Evolutionary conservation across 257 asterid species (phyloP), one percentile per base, ranked within the genome.

Genomic region (Solanum sejunctum): DNA sequence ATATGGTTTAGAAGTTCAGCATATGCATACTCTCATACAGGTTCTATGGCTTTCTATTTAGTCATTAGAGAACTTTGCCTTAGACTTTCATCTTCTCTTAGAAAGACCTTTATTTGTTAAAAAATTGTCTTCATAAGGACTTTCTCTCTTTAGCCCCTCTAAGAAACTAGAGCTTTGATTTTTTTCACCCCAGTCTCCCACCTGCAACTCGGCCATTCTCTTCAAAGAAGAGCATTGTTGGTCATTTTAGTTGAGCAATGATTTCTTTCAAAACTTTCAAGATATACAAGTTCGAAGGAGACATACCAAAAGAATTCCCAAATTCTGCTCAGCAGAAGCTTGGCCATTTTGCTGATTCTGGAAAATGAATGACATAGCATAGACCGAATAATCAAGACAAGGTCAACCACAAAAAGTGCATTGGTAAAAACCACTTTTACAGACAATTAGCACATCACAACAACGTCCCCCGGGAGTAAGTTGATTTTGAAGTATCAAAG

Each of bases 231-330:
- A 77, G 26, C 82, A 51, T 26, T 78, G 17, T 77, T 78, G 49
- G 28, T 78, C 82, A 52, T 26, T 18, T 54, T 26, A 78, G 47
- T 52, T 16, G 15, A 78, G 49, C 82, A 78, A 51, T 78, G 64
- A 51, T 51, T 16, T 78, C 49, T 51, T 52, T 78, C 64, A 52
- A 78, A 78, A 16, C n/a, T 26, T 75, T 52, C 47, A 78, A 78
- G 72, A 13, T 12, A 60, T 57, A 18, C 63, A 78, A 61, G 39
- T n/a, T 47, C 4, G 49, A 54, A 75, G 57, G 32, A 66, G 32
- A 18, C 86, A 17, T 90, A 97, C 99, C 98, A 97, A 90, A 70
- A 97, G 91, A 82, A 97, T 87, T 87, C 99, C 99, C 80, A 97
- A 90, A 89, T 97, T 97, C 86, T 92, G 91, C 86, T 97, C 99